Conservation (phyloP, 805 yeast genomes). For the Metschnikowia borealis region DNA sequence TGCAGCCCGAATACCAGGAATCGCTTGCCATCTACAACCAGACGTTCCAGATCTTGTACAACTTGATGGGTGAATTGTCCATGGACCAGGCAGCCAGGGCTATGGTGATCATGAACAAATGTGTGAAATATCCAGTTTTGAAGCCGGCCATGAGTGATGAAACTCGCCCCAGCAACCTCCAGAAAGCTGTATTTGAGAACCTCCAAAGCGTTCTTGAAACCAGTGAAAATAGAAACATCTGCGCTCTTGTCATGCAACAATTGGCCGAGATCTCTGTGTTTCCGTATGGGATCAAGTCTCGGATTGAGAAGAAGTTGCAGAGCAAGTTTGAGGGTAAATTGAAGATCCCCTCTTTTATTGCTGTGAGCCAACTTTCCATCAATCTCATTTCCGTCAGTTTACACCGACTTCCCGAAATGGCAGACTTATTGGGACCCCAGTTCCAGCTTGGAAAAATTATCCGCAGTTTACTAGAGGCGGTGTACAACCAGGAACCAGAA, state of each 20-base stretch:
- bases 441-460: conserved; percentile 37
- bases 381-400: conserved; percentile 38
- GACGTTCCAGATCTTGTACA: conserved; percentile 49
- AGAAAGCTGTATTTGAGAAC: conserved; percentile 50
- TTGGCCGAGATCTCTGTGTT: conserved; percentile 49
- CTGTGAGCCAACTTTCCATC: conserved; percentile 50
- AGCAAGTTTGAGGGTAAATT: conserved; percentile 30
- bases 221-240: conserved; percentile 27
- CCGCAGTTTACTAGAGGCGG: conserved; percentile 49
- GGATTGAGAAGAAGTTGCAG: conserved; percentile 52
- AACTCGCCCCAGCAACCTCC: conserved; percentile 54
- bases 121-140: conserved; percentile 70
- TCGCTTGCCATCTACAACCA: conserved; percentile 53
- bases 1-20: conserved; percentile 52
- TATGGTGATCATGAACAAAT: conserved; percentile 56
- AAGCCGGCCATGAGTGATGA: conserved; percentile 56
- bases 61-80: conserved; percentile 31
- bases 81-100: conserved; percentile 43
- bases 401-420: conserved; percentile 23
- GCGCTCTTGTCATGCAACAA: conserved; percentile 49
- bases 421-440: conserved; percentile 40
- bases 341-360: conserved; percentile 61
- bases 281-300: conserved; percentile 58
- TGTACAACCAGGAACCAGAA: conserved; percentile 42
- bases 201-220: conserved; percentile 29